Evolutionary conservation across 1,284 basidiomycete genomes (phyloP), one percentile per base, ranked within the genome.

Genomic region (Leucoagaricus sp.): DNA sequence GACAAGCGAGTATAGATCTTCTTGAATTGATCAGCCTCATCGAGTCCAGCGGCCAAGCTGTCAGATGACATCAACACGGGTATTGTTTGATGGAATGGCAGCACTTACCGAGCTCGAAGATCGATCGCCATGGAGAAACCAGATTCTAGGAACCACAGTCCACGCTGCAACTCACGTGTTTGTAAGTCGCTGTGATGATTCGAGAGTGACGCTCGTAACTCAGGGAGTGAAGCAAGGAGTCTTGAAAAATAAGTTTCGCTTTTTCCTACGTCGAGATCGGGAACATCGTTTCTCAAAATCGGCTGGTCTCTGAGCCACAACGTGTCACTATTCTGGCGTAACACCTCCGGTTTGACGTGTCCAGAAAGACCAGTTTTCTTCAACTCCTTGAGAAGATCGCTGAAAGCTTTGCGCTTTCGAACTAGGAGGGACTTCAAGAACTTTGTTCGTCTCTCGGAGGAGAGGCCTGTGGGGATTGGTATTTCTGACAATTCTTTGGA

Each of bases 361-460:
- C 79, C 73, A 0, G 92, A 80, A 57, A 98, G 80, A 4, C 97
- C 97, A 28, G 86, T 77, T 1, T 84, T 82, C 66, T 93, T 93
- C 36, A 98, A 78, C 66, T 96, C 93, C 72, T 94, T 96, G 60
- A 98, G 78, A 19, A 98, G 77, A 68, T 98, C 94, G 26, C 89
- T 86, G 84, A 90, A 96, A 1, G 95, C 96, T 68, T 94, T 94
- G 58, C 91, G 81, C 75, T 99, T 99, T 29, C 93, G 84, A 7
- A 88, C 84, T 49, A 96, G 71, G 4, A 91, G 72, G 34, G 88
- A 84, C 70, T 96, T 97, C 61, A 85, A 79, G 44, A 84, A 78
- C 72, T 93, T 95, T 57, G 79, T 77, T 51, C 89, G 85, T 47
- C 84, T 86, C 60, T 90, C 85, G 31, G 78, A 74, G 2, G 84